A percentile compares a stretch with the other conserved stretches of the same genome.
These are phyloP conservation scores for Stachybotrys echinatus DNA, from an alignment of 2,329 filamentous ascomycete genomes.

Conservation along the genomic window DNA sequence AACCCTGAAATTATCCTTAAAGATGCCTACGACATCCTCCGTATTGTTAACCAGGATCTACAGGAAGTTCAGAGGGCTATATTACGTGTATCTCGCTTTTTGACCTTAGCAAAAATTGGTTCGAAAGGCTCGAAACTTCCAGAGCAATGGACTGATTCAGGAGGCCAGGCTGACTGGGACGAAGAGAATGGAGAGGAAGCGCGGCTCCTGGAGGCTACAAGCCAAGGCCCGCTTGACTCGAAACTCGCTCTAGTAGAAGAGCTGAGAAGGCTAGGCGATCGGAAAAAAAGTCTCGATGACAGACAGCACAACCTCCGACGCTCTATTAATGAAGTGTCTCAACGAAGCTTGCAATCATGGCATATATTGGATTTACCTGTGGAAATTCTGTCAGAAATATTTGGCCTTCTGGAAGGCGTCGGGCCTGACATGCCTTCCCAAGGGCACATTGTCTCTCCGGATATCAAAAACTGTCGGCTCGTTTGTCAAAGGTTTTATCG, in stretches of 20 bases:
- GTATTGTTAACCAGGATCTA: neutral
- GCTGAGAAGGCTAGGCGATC: neutral
- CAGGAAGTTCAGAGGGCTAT: neutral
- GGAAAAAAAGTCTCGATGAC: neutral
- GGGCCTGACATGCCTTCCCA: neutral
- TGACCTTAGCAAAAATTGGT: too few relatives aligned
- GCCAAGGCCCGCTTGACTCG: neutral
- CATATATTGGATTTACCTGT: neutral
- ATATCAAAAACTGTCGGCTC: constrained; percentile 2
- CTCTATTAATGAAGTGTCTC: neutral
- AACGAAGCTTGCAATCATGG: neutral
- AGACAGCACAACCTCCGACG: neutral
- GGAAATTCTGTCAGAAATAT: neutral
- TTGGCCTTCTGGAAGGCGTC: neutral
- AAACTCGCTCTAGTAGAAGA: neutral
- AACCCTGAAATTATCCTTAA: neutral
- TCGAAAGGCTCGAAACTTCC: neutral
- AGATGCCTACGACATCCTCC: neutral
- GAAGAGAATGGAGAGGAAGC: neutral
- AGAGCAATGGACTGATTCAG: neutral
- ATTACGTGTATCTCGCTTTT: neutral
- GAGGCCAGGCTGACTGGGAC: neutral
- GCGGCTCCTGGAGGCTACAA: neutral
- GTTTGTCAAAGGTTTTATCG: constrained; percentile 1
- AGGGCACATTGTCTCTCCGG: neutral